These are phyloP conservation scores for Davidsoniella eucalypti DNA, from an alignment of 2,329 filamentous ascomycete species.

Conservation along the genomic window DNA sequence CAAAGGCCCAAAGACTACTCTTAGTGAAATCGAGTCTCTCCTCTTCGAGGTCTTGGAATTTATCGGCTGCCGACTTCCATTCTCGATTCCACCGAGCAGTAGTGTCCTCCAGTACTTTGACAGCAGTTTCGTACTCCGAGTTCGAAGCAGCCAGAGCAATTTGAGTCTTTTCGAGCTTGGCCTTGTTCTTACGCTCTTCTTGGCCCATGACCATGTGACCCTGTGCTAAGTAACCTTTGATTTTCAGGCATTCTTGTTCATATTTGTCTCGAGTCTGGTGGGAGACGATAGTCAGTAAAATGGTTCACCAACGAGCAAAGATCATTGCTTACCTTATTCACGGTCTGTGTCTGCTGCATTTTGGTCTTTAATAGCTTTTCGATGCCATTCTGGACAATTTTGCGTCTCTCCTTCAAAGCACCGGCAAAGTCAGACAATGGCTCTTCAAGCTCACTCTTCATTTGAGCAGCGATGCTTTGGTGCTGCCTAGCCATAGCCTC, in stretches of 20 bases:
- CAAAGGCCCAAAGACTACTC: slow-evolving; percentile 94
- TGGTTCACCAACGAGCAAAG: not conserved
- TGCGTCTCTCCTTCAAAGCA: slow-evolving; percentile 88
- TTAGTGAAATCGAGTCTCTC: slow-evolving; percentile 94
- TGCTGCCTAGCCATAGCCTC: slow-evolving; percentile 92
- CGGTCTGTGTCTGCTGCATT: slow-evolving; percentile 71
- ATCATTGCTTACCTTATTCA: slow-evolving; percentile 62
- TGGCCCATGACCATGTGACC: slow-evolving; percentile 99
- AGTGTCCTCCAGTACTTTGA: slow-evolving; percentile 88
- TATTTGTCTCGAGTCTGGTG: slow-evolving; percentile 71
- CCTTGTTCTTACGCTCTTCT: slow-evolving; percentile 96
- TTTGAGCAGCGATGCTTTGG: slow-evolving; percentile 74
- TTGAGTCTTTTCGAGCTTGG: slow-evolving; percentile 96
- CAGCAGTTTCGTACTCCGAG: slow-evolving; percentile 80
- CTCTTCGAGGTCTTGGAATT: slow-evolving; percentile 97
- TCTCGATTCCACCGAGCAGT: slow-evolving; percentile 93
- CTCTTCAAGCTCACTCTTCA: slow-evolving; percentile 93
- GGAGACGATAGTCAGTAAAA: slow-evolving; percentile 10
- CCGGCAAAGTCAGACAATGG: slow-evolving; percentile 81
- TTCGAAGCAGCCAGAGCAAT: slow-evolving; percentile 85
- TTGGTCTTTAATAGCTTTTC: slow-evolving; percentile 91
- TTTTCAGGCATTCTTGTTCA: slow-evolving; percentile 94
- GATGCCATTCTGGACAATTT: slow-evolving; percentile 87
- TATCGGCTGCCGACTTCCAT: slow-evolving; percentile 95
- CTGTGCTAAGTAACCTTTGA: slow-evolving; percentile 95